Evolutionary conservation across 306 rosid genomes (phyloP).

Genomic region (Sechiopsis laciniata): DNA sequence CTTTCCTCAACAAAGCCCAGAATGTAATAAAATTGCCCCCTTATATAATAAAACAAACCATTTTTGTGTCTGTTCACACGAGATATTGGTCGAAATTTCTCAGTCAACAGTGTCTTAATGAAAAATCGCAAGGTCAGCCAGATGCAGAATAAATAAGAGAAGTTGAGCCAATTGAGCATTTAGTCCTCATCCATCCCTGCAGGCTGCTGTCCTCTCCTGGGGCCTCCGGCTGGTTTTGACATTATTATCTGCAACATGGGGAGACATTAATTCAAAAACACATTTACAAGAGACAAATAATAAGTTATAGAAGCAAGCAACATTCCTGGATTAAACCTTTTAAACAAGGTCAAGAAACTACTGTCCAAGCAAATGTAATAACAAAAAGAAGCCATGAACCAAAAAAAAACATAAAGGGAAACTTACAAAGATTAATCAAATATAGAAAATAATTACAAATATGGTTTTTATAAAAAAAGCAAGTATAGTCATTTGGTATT

Average conservation of each 20-base stretch:
- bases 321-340: neutral
- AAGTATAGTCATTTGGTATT: no score
- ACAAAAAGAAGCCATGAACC: neutral
- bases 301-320: no score
- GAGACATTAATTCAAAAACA: neutral
- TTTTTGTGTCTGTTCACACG: neutral
- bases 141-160: neutral
- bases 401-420: no score
- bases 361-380: neutral
- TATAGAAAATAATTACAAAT: no score
- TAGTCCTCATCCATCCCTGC: conserved; percentile 86
- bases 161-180: neutral
- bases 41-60: neutral
- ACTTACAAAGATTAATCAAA: no score
- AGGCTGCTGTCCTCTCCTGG: conserved; percentile 49
- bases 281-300: neutral
- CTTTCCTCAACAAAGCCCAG: neutral
- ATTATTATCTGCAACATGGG: conserved; percentile 60
- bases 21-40: neutral
- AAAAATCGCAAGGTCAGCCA: neutral
- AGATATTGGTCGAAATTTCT: no score
- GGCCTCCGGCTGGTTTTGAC: conserved; percentile 96
- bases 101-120: neutral
- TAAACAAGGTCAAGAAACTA: neutral
- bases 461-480: no score